Evolutionary conservation across 768 basidiomycete genomes (phyloP), one percentile per base, ranked within the genome.

Genomic region (Gymnopilus junonius): DNA sequence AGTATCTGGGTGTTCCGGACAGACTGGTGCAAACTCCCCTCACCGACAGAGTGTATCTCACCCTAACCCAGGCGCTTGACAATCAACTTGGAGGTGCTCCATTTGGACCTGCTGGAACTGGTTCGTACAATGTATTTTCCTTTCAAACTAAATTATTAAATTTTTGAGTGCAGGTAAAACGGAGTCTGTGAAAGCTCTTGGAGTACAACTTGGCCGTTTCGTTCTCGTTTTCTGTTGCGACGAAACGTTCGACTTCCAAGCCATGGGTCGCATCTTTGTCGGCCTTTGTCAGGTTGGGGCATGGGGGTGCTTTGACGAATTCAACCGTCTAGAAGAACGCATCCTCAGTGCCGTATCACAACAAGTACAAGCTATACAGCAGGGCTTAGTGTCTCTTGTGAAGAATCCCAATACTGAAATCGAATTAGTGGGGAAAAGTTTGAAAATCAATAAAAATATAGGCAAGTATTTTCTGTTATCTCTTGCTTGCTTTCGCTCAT

Each of bases 191-290:
- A 99, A 99, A 77, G 96, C 97, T 2, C 88, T 99, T 21, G 97
- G 97, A 54, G 94, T 98, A 2, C 96, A 97, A 70, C 87, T 99
- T 5, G 97, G 97, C 40, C 90, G 97, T 37, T 99, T 99, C 71
- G 97, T 99, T n/a, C 84, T 99, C 51, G 97, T 99, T n/a, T 99
- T 99, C 80, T 99, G 97, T 74, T 99, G 97, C 72, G 97, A 99
- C 76, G 97, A 99, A 75, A 97, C 94, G 0, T 99, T 99, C 76
- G 97, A 99, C 76, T 99, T 99, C 83, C 96, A 99, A 74, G 97
- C 97, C 1, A 99, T 99, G 97, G 97, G 97, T 65, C 93, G 97
- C 65, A 99, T 99, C 69, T 99, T 99, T 74, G 90, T 99, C 69
- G 97, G 97, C 55, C 86, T 99, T 14, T 99, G 97, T 78, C 96